Conservation (phyloP, 768 basidiomycete genomes). For the Ramaria sp. region DNA sequence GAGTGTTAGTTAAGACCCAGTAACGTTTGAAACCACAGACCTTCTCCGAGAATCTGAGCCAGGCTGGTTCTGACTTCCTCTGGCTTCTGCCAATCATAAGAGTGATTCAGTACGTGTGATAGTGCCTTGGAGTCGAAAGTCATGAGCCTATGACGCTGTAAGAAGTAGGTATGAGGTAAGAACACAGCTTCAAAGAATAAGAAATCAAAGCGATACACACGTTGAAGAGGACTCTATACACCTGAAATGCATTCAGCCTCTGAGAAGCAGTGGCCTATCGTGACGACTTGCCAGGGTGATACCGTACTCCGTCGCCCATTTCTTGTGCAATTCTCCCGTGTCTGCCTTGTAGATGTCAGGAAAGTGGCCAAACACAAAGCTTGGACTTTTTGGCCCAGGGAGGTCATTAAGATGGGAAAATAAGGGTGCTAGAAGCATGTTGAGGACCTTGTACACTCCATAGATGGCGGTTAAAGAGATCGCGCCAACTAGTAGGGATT, state of each 20-base stretch:
- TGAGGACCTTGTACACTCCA: background rate
- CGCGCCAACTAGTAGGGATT: background rate
- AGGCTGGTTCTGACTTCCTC: conserved; percentile 27
- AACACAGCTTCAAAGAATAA: background rate
- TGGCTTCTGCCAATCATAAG: conserved; percentile 47
- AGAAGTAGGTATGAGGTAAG: background rate
- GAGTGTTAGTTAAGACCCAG: background rate
- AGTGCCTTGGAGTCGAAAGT: conserved; percentile 55
- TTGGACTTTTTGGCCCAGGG: conserved; percentile 38
- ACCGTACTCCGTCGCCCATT: conserved; percentile 43
- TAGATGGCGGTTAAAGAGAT: background rate
- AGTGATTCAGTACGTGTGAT: conserved; percentile 51
- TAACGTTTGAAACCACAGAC: background rate
- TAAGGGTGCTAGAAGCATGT: conserved; percentile 18
- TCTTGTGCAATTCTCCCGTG: conserved; percentile 24
- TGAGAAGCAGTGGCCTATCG: background rate
- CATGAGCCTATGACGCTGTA: conserved; percentile 31
- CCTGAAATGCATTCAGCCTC: background rate
- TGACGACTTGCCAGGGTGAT: conserved; percentile 21
- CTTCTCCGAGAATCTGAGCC: conserved; percentile 28
- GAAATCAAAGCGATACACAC: background rate
- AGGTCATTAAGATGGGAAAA: conserved; percentile 36
- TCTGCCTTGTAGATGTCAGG: conserved; percentile 33
- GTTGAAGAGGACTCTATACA: background rate
- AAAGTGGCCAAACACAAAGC: conserved; percentile 39